phyloP scores from a whole-genome alignment of 768 basidiomycete species.

The Ephemerocybe angulata region DNA sequence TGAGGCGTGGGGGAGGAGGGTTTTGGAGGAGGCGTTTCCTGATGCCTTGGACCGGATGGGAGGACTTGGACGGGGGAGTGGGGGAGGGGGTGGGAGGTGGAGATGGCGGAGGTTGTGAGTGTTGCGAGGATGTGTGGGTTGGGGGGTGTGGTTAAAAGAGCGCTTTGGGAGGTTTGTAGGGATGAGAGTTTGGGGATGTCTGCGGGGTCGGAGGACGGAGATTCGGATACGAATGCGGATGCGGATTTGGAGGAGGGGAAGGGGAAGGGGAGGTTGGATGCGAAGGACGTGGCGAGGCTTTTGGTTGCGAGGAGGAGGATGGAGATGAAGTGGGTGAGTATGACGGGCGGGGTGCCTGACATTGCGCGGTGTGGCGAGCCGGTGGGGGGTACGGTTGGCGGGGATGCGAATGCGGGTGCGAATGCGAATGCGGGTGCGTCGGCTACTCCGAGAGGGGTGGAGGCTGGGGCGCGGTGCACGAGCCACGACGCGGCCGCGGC shows the following conservation, averaged over 20 bases:
- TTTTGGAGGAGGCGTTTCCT: neutral
- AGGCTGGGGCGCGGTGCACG: too few species aligned
- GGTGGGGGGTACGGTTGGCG: too few species aligned
- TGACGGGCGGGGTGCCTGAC: neutral
- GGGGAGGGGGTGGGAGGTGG: neutral
- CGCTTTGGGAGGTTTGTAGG: neutral
- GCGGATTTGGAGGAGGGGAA: neutral
- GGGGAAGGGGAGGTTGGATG: neutral
- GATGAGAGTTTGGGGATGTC: neutral
- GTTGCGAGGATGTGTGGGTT: neutral
- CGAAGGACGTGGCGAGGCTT: neutral
- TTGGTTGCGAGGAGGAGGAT: neutral
- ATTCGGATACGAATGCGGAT: neutral
- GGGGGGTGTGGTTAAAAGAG: neutral
- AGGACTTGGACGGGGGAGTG: too few species aligned
- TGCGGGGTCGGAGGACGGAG: neutral
- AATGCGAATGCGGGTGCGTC: neutral
- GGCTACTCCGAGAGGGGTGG: too few species aligned
- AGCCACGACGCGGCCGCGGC: too few species aligned
- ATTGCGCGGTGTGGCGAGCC: too few species aligned
- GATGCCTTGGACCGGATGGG: neutral
- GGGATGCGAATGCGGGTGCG: neutral
- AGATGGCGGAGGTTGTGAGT: neutral
- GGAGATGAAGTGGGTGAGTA: neutral
- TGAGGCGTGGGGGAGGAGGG: constrained; percentile 10